Conservation (phyloP, 2,329 filamentous ascomycete genomes). For the Chaetothyriales sp. region DNA sequence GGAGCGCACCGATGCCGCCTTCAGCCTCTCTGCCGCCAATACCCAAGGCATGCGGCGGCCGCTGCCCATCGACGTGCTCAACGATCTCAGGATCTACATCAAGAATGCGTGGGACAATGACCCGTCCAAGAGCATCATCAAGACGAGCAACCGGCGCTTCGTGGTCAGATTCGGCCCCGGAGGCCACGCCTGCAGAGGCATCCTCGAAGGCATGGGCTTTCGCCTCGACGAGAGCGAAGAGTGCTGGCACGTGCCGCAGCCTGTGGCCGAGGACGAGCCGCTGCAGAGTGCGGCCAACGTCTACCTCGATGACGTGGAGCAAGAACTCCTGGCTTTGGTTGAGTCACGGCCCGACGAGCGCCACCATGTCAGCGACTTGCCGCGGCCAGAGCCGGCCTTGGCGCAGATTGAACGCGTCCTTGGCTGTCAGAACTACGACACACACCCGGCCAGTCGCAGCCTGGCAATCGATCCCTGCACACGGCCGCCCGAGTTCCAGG, state of each 20-base stretch:
- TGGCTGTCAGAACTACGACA: slow-evolving; percentile 18
- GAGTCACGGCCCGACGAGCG: slow-evolving; percentile 29
- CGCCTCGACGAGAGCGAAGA: slow-evolving; percentile 26
- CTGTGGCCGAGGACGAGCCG: slow-evolving; percentile 24
- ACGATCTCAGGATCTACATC: slow-evolving; percentile 47
- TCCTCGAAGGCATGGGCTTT: slow-evolving; percentile 49
- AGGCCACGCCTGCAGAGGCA: slow-evolving; percentile 36
- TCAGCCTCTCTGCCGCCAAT: slow-evolving; percentile 17
- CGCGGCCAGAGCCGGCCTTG: slow-evolving; percentile 9
- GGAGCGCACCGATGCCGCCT: slow-evolving; percentile 41
- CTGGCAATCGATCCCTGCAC: slow-evolving; percentile 5
- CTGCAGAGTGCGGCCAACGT: slow-evolving; percentile 29
- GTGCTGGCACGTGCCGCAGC: slow-evolving; percentile 32
- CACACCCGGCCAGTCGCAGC: slow-evolving; percentile 24
- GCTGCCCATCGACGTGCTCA: slow-evolving; percentile 40
- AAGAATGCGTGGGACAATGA: slow-evolving; percentile 39
- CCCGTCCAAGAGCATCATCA: slow-evolving; percentile 34
- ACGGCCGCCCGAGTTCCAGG: slow-evolving; percentile 39
- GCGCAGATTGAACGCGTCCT: slow-evolving; percentile 11
- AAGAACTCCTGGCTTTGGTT: slow-evolving; percentile 44
- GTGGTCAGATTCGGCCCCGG: slow-evolving; percentile 49
- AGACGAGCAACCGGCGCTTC: slow-evolving; percentile 50
- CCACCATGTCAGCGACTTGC: slow-evolving; percentile 10
- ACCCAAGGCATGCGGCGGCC: slow-evolving; percentile 38
- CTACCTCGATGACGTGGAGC: slow-evolving; percentile 46